phyloP scores from a whole-genome alignment of 1,284 basidiomycete species.

The Rhodotorula sp. region DNA sequence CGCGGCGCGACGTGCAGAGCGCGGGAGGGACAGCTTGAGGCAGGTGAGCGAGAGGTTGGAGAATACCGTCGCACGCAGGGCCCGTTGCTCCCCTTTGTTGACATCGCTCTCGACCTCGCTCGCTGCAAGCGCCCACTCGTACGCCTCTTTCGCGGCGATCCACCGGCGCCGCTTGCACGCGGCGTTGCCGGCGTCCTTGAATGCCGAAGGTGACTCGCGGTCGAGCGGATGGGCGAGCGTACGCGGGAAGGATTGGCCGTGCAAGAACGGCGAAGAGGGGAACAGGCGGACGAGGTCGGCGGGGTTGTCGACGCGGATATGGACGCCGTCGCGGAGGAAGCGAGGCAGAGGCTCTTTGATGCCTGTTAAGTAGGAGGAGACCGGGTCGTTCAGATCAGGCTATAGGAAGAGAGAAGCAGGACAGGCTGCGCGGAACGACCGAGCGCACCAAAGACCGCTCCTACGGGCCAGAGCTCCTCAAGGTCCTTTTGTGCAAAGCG shows the following conservation, averaged over 20 bases:
- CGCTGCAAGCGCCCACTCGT: conserved; percentile 20
- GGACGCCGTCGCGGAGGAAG: conserved; percentile 7
- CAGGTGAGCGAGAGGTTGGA: conserved; percentile 22
- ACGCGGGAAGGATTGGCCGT: background rate
- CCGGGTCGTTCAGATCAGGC: too few relatives aligned
- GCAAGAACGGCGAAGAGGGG: conserved; percentile 15
- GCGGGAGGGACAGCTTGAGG: conserved; percentile 15
- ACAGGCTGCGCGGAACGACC: too few relatives aligned
- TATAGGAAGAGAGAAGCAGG: too few relatives aligned
- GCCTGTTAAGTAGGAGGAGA: conserved; percentile 2
- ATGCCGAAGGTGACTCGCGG: background rate
- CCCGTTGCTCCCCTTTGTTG: background rate
- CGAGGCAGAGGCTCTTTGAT: conserved; percentile 33
- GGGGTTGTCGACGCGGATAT: conserved; percentile 34
- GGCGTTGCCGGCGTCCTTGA: conserved; percentile 17
- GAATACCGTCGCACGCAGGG: background rate
- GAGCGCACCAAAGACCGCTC: conserved; percentile 23
- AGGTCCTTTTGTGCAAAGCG: background rate
- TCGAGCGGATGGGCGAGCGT: background rate
- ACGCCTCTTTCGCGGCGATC: conserved; percentile 20
- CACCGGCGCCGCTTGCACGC: background rate
- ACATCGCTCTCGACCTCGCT: background rate
- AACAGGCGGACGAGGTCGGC: conserved; percentile 23
- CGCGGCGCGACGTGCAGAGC: conserved; percentile 5
- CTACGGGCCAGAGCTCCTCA: conserved; percentile 13